phyloP scores from a whole-genome alignment of 2,329 filamentous ascomycete genomes.

The Periconia sp. region DNA sequence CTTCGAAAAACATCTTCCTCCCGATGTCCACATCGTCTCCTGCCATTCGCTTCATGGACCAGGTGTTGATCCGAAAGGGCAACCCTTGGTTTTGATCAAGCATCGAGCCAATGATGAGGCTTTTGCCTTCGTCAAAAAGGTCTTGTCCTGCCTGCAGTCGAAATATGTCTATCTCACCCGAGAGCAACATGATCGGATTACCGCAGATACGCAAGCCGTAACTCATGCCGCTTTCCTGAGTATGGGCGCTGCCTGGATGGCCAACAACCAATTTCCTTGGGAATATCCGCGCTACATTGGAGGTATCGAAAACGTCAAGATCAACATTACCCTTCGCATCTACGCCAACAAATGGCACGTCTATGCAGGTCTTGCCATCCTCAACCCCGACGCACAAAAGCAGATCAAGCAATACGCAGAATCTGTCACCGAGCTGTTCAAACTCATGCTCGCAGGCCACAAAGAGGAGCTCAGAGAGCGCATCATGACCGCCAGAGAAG shows the following conservation, averaged over 20 bases:
- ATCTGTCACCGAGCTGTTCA: constrained; percentile 92
- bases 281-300: constrained; percentile 94
- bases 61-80: constrained; percentile 82
- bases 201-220: constrained; percentile 96
- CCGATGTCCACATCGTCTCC: constrained; percentile 90
- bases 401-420: constrained; percentile 95
- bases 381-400: constrained; percentile 89
- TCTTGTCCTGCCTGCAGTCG: constrained; percentile 82
- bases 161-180: constrained; percentile 89
- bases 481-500: constrained; percentile 79
- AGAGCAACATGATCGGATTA: constrained; percentile 91
- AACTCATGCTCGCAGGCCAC: constrained; percentile 91
- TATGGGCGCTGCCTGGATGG: constrained; percentile 98
- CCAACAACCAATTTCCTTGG: constrained; percentile 95
- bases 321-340: constrained; percentile 96
- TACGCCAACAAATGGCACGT: constrained; percentile 99
- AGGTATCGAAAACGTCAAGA: constrained; percentile 98
- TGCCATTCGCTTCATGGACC: constrained; percentile 97
- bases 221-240: constrained; percentile 94
- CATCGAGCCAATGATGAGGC: constrained; percentile 83
- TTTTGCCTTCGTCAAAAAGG: constrained; percentile 77
- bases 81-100: constrained; percentile 92
- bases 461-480: constrained; percentile 73
- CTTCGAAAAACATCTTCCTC: constrained; percentile 86
- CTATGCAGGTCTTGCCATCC: constrained; percentile 93